Conservation (phyloP, 352 stramenopile species). For the Globisporangium carolinianum region DNA sequence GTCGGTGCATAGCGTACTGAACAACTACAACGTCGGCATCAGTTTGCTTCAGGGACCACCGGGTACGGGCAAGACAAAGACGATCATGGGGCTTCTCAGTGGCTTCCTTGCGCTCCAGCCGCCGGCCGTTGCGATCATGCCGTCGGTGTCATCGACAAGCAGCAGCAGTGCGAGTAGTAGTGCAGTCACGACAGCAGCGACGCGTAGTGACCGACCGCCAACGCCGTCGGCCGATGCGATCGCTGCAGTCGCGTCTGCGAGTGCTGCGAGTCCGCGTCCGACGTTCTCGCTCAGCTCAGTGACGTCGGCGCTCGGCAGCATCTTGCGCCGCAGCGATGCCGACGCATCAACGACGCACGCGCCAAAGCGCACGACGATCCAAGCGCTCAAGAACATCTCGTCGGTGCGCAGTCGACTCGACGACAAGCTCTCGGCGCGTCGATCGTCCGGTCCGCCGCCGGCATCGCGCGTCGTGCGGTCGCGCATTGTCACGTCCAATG, state of each 20-base stretch:
- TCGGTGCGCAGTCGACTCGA: conserved; percentile 59
- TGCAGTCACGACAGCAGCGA: neutral
- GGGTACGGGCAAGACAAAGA: conserved; percentile 94
- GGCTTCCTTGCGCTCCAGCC: conserved; percentile 61
- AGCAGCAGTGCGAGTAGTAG: no score
- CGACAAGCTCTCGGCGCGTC: conserved; percentile 38
- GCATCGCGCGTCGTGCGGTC: conserved; percentile 34
- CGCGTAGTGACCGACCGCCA: neutral
- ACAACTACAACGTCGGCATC: conserved; percentile 81
- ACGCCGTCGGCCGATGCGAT: neutral
- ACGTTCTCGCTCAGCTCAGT: conserved; percentile 56
- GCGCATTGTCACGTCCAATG: conserved; percentile 23
- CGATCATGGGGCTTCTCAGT: conserved; percentile 81
- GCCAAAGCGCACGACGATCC: conserved; percentile 45
- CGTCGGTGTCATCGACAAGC: conserved; percentile 1
- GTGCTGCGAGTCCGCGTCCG: conserved; percentile 34
- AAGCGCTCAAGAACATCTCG: conserved; percentile 51
- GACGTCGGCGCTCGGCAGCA: conserved; percentile 40
- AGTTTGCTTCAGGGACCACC: conserved; percentile 93
- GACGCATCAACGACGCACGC: conserved; percentile 1
- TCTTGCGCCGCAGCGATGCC: conserved; percentile 42
- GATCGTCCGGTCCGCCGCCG: conserved; percentile 6
- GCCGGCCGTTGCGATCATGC: conserved; percentile 39
- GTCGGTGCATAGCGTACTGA: conserved; percentile 80
- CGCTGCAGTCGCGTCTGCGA: conserved; percentile 3